Conservation (phyloP, 2,329 filamentous ascomycete genomes). For the Clarireedia homoeocarpa region DNA sequence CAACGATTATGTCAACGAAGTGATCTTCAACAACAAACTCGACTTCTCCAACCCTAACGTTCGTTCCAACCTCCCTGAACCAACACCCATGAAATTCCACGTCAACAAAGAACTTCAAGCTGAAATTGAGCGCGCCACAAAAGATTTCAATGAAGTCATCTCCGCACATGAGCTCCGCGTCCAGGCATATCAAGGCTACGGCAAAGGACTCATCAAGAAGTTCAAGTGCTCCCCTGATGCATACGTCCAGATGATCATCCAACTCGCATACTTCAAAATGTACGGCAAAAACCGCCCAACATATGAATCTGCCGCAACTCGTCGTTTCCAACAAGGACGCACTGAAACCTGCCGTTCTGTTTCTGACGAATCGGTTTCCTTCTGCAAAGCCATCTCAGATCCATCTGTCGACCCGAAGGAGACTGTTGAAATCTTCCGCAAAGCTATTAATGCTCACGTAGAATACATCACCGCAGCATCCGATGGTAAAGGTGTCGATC, state of each 20-base stretch:
- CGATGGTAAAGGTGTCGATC: slow-evolving; percentile 88
- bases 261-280: slow-evolving; percentile 98
- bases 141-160: slow-evolving; percentile 76
- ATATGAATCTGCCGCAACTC: slow-evolving; percentile 91
- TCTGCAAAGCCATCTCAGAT: slow-evolving; percentile 82
- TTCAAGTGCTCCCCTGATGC: slow-evolving; percentile 98
- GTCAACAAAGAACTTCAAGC: slow-evolving; percentile 64
- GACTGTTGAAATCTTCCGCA: slow-evolving; percentile 68
- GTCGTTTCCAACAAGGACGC: slow-evolving; percentile 91
- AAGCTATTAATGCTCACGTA: slow-evolving; percentile 72
- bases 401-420: slow-evolving; percentile 53
- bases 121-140: slow-evolving; percentile 70
- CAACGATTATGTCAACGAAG: slow-evolving; percentile 87
- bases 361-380: slow-evolving; percentile 83
- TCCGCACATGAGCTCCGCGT: slow-evolving; percentile 84
- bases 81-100: slow-evolving; percentile 68
- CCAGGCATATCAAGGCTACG: slow-evolving; percentile 94
- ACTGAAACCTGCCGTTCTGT: slow-evolving; percentile 94
- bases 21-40: slow-evolving; percentile 90
- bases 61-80: slow-evolving; percentile 79
- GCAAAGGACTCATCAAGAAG: slow-evolving; percentile 98
- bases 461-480: slow-evolving; percentile 87
- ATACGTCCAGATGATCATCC: slow-evolving; percentile 97
- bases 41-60: slow-evolving; percentile 74
- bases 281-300: slow-evolving; percentile 96